These are phyloP conservation scores for Zygoascus meyerae DNA, from an alignment of 1,139 yeast genomes.

Conservation along the genomic window DNA sequence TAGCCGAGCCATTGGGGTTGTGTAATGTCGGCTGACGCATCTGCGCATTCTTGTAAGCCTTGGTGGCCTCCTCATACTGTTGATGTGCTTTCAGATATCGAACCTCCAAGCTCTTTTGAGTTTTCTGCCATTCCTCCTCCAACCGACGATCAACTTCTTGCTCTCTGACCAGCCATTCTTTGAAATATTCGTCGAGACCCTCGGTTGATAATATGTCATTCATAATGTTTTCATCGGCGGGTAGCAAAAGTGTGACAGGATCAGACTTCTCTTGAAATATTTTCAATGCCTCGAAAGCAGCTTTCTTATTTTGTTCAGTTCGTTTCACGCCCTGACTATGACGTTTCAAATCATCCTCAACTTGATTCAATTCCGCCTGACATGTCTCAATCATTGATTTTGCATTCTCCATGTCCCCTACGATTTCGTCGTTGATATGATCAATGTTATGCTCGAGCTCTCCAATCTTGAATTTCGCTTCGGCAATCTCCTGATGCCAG, in stretches of 20 bases:
- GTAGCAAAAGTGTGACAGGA: constrained; percentile 21
- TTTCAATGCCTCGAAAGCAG: constrained; percentile 20
- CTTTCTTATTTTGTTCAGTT: constrained; percentile 19
- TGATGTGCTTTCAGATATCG: constrained; percentile 31
- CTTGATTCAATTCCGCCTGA: constrained; percentile 28
- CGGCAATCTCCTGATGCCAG: constrained; percentile 22
- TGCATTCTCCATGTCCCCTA: constrained; percentile 14
- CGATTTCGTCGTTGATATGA: constrained; percentile 14
- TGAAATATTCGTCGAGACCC: constrained; percentile 20
- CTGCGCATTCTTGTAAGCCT: constrained; percentile 20
- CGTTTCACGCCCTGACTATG: constrained; percentile 20
- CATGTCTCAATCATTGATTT: constrained; percentile 14
- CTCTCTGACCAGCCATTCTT: constrained; percentile 21
- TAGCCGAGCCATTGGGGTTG: constrained; percentile 1
- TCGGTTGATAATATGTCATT: constrained; percentile 20
- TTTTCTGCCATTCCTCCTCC: constrained; percentile 31
- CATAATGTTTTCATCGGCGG: constrained; percentile 20
- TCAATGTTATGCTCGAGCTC: constrained; percentile 18
- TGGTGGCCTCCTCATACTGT: constrained; percentile 29
- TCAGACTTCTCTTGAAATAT: constrained; percentile 22
- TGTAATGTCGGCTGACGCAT: neutral
- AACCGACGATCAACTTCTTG: constrained; percentile 23
- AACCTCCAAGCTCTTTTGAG: constrained; percentile 32
- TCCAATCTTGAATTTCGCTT: constrained; percentile 15
- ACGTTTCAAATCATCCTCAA: constrained; percentile 40